phyloP scores from a whole-genome alignment of 805 yeast species.

The Zygoascus ofunaensis region DNA sequence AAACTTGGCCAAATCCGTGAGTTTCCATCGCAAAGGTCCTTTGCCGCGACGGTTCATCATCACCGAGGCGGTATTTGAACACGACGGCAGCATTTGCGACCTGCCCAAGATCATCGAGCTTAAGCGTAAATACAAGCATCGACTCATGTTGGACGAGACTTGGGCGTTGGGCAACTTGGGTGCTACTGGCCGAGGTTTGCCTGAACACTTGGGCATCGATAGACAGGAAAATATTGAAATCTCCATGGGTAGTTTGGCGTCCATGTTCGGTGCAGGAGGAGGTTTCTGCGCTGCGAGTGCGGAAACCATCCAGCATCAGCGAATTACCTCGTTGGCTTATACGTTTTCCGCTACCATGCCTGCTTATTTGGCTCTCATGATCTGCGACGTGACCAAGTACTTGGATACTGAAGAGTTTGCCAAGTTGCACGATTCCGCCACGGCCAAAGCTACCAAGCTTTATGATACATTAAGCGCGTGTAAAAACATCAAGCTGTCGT shows the following conservation, averaged over 20 bases:
- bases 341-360: conserved; percentile 94
- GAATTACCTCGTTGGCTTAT: conserved; percentile 81
- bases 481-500: conserved; percentile 40
- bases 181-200: conserved; percentile 70
- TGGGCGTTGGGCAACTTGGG: conserved; percentile 84
- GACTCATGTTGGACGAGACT: conserved; percentile 82
- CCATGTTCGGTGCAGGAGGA: conserved; percentile 75
- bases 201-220: conserved; percentile 62
- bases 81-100: conserved; percentile 70
- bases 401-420: conserved; percentile 9
- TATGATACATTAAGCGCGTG: neutral
- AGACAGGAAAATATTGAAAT: conserved; percentile 62
- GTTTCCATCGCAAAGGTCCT: conserved; percentile 55
- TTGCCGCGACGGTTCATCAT: conserved; percentile 83
- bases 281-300: conserved; percentile 85
- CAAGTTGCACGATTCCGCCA: neutral
- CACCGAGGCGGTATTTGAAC: conserved; percentile 82
- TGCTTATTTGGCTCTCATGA: conserved; percentile 60
- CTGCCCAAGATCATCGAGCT: conserved; percentile 60
- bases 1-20: conserved; percentile 41
- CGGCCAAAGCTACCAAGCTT: conserved; percentile 8
- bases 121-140: conserved; percentile 72
- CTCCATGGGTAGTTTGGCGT: conserved; percentile 79
- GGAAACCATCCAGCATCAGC: conserved; percentile 84
- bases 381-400: conserved; percentile 19